phyloP scores from a whole-genome alignment of 495 filamentous ascomycete genomes.

The Margaritispora aquatica region DNA sequence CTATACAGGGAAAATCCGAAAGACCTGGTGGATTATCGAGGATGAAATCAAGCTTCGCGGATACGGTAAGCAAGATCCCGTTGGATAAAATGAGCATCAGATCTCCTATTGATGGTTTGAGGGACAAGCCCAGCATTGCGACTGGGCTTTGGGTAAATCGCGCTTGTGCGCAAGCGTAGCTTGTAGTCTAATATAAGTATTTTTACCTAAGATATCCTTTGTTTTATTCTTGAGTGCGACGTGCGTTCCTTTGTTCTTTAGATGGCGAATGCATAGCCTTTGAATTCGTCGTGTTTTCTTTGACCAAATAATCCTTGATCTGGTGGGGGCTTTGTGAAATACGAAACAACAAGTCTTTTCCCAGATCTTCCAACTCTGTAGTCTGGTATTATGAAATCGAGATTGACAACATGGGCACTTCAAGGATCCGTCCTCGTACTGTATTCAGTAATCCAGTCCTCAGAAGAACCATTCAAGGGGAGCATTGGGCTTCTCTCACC shows the following conservation, averaged over 20 bases:
- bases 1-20: conserved; percentile 20
- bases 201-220: no score
- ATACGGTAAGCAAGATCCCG: conserved; percentile 42
- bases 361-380: no score
- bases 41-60: conserved; percentile 32
- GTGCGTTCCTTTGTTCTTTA: no score
- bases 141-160: conserved; percentile 22
- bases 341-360: no score
- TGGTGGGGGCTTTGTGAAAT: no score
- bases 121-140: conserved; percentile 29
- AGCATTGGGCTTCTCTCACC: neutral
- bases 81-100: conserved; percentile 51
- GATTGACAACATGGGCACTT: neutral
- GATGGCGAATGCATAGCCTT: no score
- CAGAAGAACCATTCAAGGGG: neutral
- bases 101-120: conserved; percentile 37
- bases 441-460: neutral
- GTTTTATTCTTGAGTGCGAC: no score
- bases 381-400: no score
- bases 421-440: neutral
- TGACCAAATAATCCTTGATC: no score
- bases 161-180: no score
- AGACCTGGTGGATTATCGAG: conserved; percentile 24
- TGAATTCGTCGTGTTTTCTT: no score
- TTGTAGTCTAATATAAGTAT: no score